Evolutionary conservation across 2,329 filamentous ascomycete genomes (phyloP).

Genomic region (Trichocomaceae sp.): DNA sequence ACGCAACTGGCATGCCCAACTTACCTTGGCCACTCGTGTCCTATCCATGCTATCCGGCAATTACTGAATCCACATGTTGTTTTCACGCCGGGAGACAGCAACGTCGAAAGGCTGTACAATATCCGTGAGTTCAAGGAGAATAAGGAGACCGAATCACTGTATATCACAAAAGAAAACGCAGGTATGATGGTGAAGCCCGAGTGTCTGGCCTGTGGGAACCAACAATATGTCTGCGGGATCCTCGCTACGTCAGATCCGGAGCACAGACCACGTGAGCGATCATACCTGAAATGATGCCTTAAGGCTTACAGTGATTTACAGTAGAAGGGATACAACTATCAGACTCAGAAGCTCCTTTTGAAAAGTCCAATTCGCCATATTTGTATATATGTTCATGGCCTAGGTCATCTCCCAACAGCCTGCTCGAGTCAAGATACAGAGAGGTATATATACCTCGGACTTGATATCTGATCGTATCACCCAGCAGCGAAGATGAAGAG

Average conservation of each 20-base stretch:
- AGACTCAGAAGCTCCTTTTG: background rate
- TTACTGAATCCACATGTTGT: slow-evolving; percentile 29
- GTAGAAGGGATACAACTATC: no score
- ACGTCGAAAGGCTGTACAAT: background rate
- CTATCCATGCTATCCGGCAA: slow-evolving; percentile 35
- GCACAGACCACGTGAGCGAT: slow-evolving; percentile 9
- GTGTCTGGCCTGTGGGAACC: background rate
- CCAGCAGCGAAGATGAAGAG: background rate
- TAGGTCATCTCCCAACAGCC: background rate
- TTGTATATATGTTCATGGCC: background rate
- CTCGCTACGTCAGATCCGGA: slow-evolving; percentile 16
- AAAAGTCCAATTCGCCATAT: background rate
- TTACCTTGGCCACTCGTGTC: slow-evolving; percentile 41
- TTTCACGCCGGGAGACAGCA: background rate
- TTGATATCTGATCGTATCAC: background rate
- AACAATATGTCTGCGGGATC: background rate
- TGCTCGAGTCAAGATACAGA: background rate
- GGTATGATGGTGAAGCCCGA: background rate
- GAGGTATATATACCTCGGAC: background rate
- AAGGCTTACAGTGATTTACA: background rate
- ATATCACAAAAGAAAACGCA: background rate
- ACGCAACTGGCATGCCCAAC: slow-evolving; percentile 4
- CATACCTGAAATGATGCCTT: background rate
- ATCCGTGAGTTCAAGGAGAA: background rate
- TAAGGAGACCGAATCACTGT: background rate